Base-by-base conservation (phyloP, 2,329 filamentous ascomycete species). In the Aspergillus caelatus region DNA sequence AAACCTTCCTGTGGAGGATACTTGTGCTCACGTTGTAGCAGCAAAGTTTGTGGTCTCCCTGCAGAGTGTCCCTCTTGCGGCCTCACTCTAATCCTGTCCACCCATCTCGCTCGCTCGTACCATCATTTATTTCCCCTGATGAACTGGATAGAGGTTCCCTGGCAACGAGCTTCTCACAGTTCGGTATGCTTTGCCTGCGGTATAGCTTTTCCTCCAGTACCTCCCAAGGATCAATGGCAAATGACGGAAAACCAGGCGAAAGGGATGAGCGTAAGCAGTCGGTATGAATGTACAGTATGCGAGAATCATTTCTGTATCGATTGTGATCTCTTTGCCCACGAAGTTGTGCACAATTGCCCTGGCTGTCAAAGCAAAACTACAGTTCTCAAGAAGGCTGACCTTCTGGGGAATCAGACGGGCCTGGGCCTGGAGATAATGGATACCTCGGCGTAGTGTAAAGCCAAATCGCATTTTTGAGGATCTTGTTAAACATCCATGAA, bases 271-370 rank as follows among this genome's bases (percentile, higher is more conserved):
- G 92, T 96, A 81, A 95, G 91, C 74, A 89, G 91, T 55, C 83
- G 95, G 58, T 99, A 99, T 75, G 92, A 91, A 63, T 99, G 95
- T 76, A 87, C 90, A 69, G 89, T 90, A n/a, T 99, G 95, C 78
- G 80, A 85, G 3, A 89, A 91, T 64, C 94, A 98, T 79, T 99
- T 98, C 76, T 99, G 95, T 82, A 96, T 99, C 68, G 95, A 99
- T 77, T 99, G 95, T 77, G 95, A 99, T 77, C 88, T 97, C 28
- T 97, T 95, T 80, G 91, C 92, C 28, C 95, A 99, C 76, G 93
- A 97, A 80, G 88, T 96, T 14, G 86, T 97, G 58, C 94, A 99
- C 76, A 98, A 98, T 78, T 99, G 95, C 73, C 94, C 95, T 0
- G 94, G 94, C 0, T 99, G 95, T 77, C 90, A 89, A 68, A 83